A percentile compares a stretch with the other conserved stretches of the same genome.
These are phyloP conservation scores for Excoecaria cochinchinensis DNA, from an alignment of 345 rosid genomes.

Conservation along the genomic window DNA sequence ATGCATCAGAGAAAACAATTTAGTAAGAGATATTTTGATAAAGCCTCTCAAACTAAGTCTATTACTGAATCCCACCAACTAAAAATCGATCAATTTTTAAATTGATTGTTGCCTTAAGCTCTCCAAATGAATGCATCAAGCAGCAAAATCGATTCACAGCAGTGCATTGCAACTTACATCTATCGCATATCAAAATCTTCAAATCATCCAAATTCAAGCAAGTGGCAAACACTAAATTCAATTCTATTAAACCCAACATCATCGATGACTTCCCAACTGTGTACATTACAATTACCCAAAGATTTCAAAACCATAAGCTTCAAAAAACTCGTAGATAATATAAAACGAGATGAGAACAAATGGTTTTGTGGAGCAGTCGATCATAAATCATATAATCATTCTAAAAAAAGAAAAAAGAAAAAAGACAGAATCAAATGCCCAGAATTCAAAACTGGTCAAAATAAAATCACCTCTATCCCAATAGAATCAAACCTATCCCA, in stretches of 20 bases:
- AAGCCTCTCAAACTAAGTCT: not conserved
- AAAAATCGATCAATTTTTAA: not conserved
- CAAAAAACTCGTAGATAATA: not conserved
- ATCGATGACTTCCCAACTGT: not conserved
- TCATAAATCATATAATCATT: not conserved
- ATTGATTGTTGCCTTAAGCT: conserved; percentile 6
- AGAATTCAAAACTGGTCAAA: not conserved
- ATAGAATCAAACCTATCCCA: conserved; percentile 7
- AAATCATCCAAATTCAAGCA: not conserved
- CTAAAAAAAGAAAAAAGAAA: too few relatives aligned
- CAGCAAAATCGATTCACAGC: not conserved
- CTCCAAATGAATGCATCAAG: not conserved
- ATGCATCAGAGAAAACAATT: not conserved
- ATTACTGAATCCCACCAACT: too few relatives aligned
- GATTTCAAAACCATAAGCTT: not conserved
- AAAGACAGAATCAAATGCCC: conserved; percentile 10
- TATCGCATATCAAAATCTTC: not conserved
- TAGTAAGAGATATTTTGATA: not conserved
- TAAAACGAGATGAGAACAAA: not conserved
- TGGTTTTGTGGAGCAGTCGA: too few relatives aligned
- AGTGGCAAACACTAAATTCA: not conserved
- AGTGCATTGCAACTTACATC: conserved; percentile 1
- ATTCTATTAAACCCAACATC: not conserved
- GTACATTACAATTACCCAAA: not conserved
- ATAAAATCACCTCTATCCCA: not conserved